Evolutionary conservation across 306 rosid genomes (phyloP).

Genomic region (Vachellia pachyceras): DNA sequence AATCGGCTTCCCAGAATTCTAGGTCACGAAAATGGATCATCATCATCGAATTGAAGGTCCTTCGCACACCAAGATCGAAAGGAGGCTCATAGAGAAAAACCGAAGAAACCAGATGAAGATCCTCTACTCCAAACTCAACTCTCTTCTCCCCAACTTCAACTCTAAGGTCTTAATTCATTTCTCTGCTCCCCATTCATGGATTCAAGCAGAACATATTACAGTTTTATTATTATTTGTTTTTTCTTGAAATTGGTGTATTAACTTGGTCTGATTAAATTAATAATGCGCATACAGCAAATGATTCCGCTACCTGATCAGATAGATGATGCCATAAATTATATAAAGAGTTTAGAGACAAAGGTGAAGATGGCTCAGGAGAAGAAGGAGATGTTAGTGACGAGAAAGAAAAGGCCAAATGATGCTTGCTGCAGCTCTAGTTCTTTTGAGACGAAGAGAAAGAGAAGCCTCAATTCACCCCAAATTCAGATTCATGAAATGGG

Average conservation of each 20-base stretch:
- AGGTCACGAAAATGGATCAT: background rate
- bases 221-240: no score
- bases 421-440: background rate
- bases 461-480: conserved; percentile 46
- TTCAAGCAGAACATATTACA: background rate
- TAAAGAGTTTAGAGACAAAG: conserved; percentile 56
- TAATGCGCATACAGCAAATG: conserved; percentile 29
- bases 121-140: conserved; percentile 63
- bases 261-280: background rate
- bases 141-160: conserved; percentile 60
- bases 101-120: conserved; percentile 74
- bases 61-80: conserved; percentile 55
- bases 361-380: conserved; percentile 46
- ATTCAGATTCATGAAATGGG: conserved; percentile 62
- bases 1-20: background rate
- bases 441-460: background rate
- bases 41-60: conserved; percentile 33
- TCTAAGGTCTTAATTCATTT: conserved; percentile 28
- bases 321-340: conserved; percentile 63
- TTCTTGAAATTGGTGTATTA: background rate
- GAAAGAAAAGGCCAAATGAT: conserved; percentile 42
- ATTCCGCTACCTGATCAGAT: conserved; percentile 57
- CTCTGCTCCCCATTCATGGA: background rate
- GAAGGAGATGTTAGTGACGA: conserved; percentile 46
- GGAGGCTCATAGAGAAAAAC: conserved; percentile 69